phyloP scores from a whole-genome alignment of 495 filamentous ascomycete species.

The Aspergillus biplanus region DNA sequence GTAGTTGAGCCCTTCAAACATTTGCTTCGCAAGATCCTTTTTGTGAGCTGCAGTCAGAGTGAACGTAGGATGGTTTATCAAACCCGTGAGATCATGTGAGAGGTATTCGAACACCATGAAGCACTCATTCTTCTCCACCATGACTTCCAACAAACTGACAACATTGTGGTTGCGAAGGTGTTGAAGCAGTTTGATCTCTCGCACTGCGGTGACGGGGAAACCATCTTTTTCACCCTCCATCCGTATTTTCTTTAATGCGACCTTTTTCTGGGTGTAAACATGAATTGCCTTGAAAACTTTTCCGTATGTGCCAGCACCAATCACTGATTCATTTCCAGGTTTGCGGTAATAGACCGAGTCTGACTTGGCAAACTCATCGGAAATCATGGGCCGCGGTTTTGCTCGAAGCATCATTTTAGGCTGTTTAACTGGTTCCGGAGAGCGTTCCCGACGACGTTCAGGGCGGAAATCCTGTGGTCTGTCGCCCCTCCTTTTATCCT shows the following conservation, averaged over 20 bases:
- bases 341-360: slow-evolving; percentile 91
- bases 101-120: slow-evolving; percentile 99
- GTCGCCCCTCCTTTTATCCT: slow-evolving; percentile 42
- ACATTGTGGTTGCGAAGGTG: slow-evolving; percentile 91
- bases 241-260: slow-evolving; percentile 90
- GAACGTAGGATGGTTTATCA: slow-evolving; percentile 93
- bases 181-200: slow-evolving; percentile 95
- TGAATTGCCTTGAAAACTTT: slow-evolving; percentile 99
- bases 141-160: slow-evolving; percentile 82
- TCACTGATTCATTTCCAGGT: slow-evolving; percentile 91
- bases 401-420: slow-evolving; percentile 70
- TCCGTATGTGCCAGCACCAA: slow-evolving; percentile 91
- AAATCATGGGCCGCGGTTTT: slow-evolving; percentile 72
- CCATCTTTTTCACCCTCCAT: slow-evolving; percentile 98
- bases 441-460: slow-evolving; percentile 46
- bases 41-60: slow-evolving; percentile 84
- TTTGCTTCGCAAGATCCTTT: slow-evolving; percentile 90
- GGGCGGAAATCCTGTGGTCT: slow-evolving; percentile 39
- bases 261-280: slow-evolving; percentile 86
- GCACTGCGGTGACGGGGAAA: slow-evolving; percentile 94
- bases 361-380: slow-evolving; percentile 70
- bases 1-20: slow-evolving; percentile 94
- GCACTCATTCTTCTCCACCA: slow-evolving; percentile 98
- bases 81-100: slow-evolving; percentile 85
- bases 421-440: slow-evolving; percentile 58